These are phyloP conservation scores for Apophysomyces sp. DNA, from an alignment of 371 early-diverging fungal genomes.

Conservation along the genomic window DNA sequence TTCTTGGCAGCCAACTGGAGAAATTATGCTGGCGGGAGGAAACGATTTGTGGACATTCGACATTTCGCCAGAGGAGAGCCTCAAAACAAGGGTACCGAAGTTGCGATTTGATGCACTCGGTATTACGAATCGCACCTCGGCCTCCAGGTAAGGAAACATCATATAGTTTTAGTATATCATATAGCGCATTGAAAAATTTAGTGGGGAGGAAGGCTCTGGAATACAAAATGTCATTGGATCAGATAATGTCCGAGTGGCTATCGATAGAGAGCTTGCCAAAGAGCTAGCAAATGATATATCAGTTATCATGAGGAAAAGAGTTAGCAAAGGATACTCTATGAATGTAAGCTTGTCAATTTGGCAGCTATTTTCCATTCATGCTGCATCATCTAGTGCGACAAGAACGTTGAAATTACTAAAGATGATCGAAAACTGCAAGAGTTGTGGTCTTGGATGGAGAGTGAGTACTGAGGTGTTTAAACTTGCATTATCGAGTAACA, in stretches of 20 bases:
- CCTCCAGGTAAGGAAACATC: not conserved
- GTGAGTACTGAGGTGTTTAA: constrained; percentile 21
- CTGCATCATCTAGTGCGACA: constrained; percentile 25
- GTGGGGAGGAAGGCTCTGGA: not conserved
- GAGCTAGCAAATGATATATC: constrained; percentile 70
- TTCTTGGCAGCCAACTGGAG: constrained; percentile 66
- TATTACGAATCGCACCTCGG: not conserved
- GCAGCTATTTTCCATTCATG: not conserved
- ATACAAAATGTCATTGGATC: not conserved
- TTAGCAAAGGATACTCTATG: constrained; percentile 73
- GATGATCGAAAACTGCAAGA: constrained; percentile 48
- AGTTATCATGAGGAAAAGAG: constrained; percentile 73
- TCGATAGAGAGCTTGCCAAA: constrained; percentile 1
- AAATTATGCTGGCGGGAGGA: constrained; percentile 53
- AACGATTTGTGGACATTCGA: constrained; percentile 25
- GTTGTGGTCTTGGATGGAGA: constrained; percentile 77
- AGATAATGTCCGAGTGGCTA: not conserved
- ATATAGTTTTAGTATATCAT: not conserved
- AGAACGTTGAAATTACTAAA: constrained; percentile 36
- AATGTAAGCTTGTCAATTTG: constrained; percentile 44
- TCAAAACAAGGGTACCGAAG: not conserved
- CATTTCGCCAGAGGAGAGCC: not conserved
- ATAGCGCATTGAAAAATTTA: not conserved
- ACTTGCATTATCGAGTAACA: not conserved
- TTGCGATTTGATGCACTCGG: not conserved